Evolutionary conservation across 1,284 basidiomycete species (phyloP), one percentile per base, ranked within the genome.

Genomic region (Irpex sp.): DNA sequence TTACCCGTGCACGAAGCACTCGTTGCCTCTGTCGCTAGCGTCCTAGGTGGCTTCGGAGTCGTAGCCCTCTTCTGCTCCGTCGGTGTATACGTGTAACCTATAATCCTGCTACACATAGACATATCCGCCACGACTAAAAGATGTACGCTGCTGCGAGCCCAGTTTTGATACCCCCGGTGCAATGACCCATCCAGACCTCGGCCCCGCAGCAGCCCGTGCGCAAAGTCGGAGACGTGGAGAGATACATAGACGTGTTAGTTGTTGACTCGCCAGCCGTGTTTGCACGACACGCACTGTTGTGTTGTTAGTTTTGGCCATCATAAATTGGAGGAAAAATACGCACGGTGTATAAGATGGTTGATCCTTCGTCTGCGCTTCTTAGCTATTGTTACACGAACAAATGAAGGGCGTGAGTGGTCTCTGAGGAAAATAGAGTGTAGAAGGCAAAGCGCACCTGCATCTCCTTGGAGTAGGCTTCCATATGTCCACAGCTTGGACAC

Each of bases 351-450:
- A 92, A 84, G 68, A 95, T 89, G 4, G 94, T 96, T 38, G 92
- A 92, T 1, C 93, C 94, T 80, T 96, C 94, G 76, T 96, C 94
- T 37, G 93, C 94, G 69, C 92, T 92, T 61, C 94, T 85, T 71
- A 95, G 80, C 88, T 95, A 78, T 72, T 74, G 36, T 11, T 11
- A 19, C 19, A 26, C 1, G 1, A 26, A 19, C 19, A 52, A 52
- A 17, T n/a, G 5, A 8, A 36, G 7, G 34, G 7, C 34, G 34
- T 36, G 34, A 36, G 34, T 36, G 34, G 34, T 36, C 7, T 36
- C 7, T 8, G 34, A 8, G 2, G 34, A 36, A 8, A 36, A 26
- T 26, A 52, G 1, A n/a, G 2, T 6, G 19, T 11, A 26, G n/a
- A 6, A 52, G 17, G n/a, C 19, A 26, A 9, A 52, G 51, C 82